Base-by-base conservation (phyloP, 257 asterid genomes). In the Agastache rugosa region DNA sequence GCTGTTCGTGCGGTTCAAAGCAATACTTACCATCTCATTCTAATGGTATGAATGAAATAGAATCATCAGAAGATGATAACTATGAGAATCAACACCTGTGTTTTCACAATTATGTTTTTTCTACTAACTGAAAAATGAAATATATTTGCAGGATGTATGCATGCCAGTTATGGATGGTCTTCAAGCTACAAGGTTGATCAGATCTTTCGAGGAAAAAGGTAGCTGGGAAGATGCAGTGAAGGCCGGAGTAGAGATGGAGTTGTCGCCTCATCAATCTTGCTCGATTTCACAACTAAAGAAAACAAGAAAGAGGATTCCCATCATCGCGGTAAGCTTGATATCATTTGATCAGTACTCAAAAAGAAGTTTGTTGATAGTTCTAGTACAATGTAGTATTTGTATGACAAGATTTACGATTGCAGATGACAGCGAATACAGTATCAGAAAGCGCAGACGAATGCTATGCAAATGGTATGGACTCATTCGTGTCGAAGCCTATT, bases 141-240 rank as follows among this genome's bases (percentile, higher is more conserved):
- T 5, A 19, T 42, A 14, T 67, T 64, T 81, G 73, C 79, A 93
- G 98, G 98, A 93, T 77, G 97, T 93, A 16, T 91, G 87, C 83
- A 93, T 91, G 98, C 98, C 98, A 8, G 92, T 85, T 72, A 89
- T 93, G 97, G 92, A 91, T 81, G 98, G 98, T 35, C 91, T 91
- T 65, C 85, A 91, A 85, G 96, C 98, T 8, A 91, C 97, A 6
- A 83, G 92, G 78, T 51, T 89, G 62, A 93, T 93, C 71, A 84
- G 98, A 63, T 90, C 96, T 1, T 93, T 72, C 15, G 98, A 93
- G 80, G 91, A 93, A 83, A 85, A 91, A 4, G 98, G 98, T 23
- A 87, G 82, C 63, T 93, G 96, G 97, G 93, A 89, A 2, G 97
- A 90, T 27, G 96, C 98, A 12, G 63, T 54, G 16, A 83, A 82